Base-by-base conservation (phyloP, 225 moss, liverwort and hornwort genomes). In the Takakia lepidozioides region DNA sequence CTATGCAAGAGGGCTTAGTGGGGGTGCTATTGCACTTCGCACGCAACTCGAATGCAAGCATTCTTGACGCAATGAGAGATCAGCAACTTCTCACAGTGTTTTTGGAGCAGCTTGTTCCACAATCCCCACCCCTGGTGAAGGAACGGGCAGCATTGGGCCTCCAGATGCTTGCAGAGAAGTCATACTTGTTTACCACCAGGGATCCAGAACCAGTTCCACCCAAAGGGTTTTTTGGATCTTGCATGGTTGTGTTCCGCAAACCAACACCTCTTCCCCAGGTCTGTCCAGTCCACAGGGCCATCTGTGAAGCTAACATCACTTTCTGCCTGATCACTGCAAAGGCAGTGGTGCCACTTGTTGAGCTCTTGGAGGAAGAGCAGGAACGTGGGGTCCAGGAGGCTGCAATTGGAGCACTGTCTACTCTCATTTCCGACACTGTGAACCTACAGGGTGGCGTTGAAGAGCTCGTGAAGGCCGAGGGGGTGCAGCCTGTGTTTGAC, bases 321-420 rank as follows among this genome's bases (percentile, higher is more conserved):
- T 46, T 46, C 23, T 46, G 45, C 25, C 22, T 46, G 5, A 24
- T 46, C 25, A 24, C 14, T 21, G 45, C 45, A 46, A 46, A 46
- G 4, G 45, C 45, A 46, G 6, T 46, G 45, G 25, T 46, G 19
- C 45, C 45, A 21, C 45, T 46, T 46, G 20, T 46, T 21, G 45
- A 46, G 21, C 45, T 8, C 25, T 24, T 46, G 45, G 45, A 46
- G 19, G 20, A 20, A 2, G 45, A 43, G 45, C 45, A 46, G 23
- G 10, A 14, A 11, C 45, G 2, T 21, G 45, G 45, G 6, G 45
- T 46, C 1, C 20, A 13, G 22, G 22, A 22, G 23, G 20, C 45
- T 21, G 22, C 9, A 4, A 8, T 46, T 26, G 22, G 24, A 14
- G 19, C 45, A 23, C 5, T 46, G 45, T 46, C 45, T 24, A 46